Conservation (phyloP, 2,329 filamentous ascomycete species). For the Colletotrichum eleusines region DNA sequence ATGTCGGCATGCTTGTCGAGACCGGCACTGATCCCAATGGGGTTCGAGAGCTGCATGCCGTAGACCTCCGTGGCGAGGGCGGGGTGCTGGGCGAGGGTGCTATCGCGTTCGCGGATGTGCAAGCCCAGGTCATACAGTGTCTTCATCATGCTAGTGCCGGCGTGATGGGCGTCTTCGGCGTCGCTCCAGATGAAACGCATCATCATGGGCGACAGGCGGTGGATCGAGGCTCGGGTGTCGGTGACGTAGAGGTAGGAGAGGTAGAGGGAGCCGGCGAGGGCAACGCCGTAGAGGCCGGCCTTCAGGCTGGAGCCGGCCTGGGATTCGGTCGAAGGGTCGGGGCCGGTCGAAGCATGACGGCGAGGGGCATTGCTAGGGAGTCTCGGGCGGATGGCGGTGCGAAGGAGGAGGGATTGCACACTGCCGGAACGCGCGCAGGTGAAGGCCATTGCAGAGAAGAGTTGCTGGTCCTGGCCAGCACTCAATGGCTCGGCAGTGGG, state of each 20-base stretch:
- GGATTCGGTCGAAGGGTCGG: constrained; percentile 45
- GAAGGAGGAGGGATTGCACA: constrained; percentile 46
- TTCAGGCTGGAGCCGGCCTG: constrained; percentile 51
- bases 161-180: constrained; percentile 92
- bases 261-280: constrained; percentile 56
- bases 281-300: constrained; percentile 55
- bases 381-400: constrained; percentile 42
- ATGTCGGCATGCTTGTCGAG: constrained; percentile 96
- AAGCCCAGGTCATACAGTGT: constrained; percentile 79
- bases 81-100: constrained; percentile 48
- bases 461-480: constrained; percentile 48
- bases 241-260: constrained; percentile 76
- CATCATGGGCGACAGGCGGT: constrained; percentile 74
- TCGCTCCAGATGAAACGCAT: constrained; percentile 77
- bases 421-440: constrained; percentile 47
- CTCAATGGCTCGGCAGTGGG: constrained; percentile 49
- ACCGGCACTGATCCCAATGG: constrained; percentile 93
- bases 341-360: constrained; percentile 49
- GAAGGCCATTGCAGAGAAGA: constrained; percentile 48
- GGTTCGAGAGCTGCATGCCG: constrained; percentile 81
- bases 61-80: constrained; percentile 70
- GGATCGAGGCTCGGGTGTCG: constrained; percentile 78
- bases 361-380: constrained; percentile 46
- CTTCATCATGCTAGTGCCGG: constrained; percentile 78
- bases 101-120: constrained; percentile 83